Evolutionary conservation across 2,329 filamentous ascomycete species (phyloP).

Genomic region (Diplodia intermedia): DNA sequence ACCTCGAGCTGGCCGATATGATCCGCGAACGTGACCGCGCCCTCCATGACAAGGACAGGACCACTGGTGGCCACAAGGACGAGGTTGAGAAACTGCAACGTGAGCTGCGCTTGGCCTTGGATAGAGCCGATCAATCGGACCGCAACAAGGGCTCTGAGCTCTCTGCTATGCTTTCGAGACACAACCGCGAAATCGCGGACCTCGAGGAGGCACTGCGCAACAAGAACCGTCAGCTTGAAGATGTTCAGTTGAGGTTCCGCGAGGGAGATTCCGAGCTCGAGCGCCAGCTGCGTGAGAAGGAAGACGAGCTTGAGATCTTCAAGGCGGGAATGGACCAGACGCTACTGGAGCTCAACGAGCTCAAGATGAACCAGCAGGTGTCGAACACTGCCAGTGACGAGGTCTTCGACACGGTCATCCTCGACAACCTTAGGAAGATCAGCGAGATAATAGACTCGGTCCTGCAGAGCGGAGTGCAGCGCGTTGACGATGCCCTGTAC

Average conservation of each 20-base stretch:
- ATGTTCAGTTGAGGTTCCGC: conserved; percentile 76
- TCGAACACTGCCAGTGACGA: conserved; percentile 83
- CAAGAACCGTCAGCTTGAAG: conserved; percentile 87
- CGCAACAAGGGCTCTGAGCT: conserved; percentile 93
- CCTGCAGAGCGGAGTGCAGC: conserved; percentile 86
- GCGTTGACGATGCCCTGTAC: conserved; percentile 95
- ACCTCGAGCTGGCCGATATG: conserved; percentile 98
- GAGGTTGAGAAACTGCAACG: conserved; percentile 94
- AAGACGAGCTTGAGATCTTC: conserved; percentile 97
- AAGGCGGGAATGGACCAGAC: conserved; percentile 98
- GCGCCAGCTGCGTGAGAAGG: conserved; percentile 85
- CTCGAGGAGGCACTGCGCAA: conserved; percentile 87
- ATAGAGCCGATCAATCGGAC: conserved; percentile 90
- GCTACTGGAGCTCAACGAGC: conserved; percentile 86
- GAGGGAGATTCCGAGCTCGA: conserved; percentile 88
- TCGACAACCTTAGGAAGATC: conserved; percentile 88
- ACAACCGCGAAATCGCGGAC: conserved; percentile 96
- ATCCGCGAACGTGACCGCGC: conserved; percentile 95
- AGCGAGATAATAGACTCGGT: conserved; percentile 98
- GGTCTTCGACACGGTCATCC: conserved; percentile 87
- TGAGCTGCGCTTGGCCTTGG: conserved; percentile 88
- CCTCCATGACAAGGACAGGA: conserved; percentile 87
- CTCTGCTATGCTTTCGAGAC: conserved; percentile 91
- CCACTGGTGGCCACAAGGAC: conserved; percentile 85
- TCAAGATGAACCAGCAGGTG: conserved; percentile 67